Evolutionary conservation across 352 stramenopile genomes (phyloP).

Genomic region (Phytopythium vexans): DNA sequence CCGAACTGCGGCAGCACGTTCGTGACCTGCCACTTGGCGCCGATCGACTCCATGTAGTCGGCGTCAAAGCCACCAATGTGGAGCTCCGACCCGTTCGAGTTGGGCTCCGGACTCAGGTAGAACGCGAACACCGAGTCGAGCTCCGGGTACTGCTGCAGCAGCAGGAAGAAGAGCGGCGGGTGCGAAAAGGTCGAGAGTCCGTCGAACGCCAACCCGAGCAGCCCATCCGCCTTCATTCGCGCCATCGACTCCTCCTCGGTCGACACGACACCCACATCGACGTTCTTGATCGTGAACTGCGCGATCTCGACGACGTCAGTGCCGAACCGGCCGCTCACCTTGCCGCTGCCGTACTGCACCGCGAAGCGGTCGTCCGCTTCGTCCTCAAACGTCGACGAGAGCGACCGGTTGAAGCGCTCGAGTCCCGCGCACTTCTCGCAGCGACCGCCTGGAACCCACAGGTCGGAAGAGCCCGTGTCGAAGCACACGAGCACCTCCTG

Average conservation of each 20-base stretch:
- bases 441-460: slow-evolving; percentile 62
- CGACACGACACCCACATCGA: slow-evolving; percentile 58
- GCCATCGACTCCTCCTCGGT: slow-evolving; percentile 73
- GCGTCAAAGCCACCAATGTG: slow-evolving; percentile 70
- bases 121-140: slow-evolving; percentile 93
- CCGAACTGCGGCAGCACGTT: slow-evolving; percentile 76
- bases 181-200: slow-evolving; percentile 84
- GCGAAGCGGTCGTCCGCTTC: slow-evolving; percentile 43
- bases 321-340: slow-evolving; percentile 60
- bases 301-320: slow-evolving; percentile 52
- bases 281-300: slow-evolving; percentile 38
- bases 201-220: slow-evolving; percentile 96
- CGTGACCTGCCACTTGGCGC: slow-evolving; percentile 64
- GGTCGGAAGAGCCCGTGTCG: slow-evolving; percentile 77
- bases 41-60: slow-evolving; percentile 37
- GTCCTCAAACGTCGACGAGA: slow-evolving; percentile 46
- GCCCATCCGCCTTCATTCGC: slow-evolving; percentile 90
- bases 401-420: slow-evolving; percentile 44
- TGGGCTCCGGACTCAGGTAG: slow-evolving; percentile 91
- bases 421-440: slow-evolving; percentile 58
- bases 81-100: slow-evolving; percentile 67
- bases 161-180: slow-evolving; percentile 63
- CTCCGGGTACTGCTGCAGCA: slow-evolving; percentile 58
- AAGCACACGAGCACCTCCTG: slow-evolving; percentile 78
- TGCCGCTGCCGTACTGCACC: slow-evolving; percentile 74